Evolutionary conservation across 2,329 filamentous ascomycete genomes (phyloP).

Genomic region (Neocatenulostroma microsporum): DNA sequence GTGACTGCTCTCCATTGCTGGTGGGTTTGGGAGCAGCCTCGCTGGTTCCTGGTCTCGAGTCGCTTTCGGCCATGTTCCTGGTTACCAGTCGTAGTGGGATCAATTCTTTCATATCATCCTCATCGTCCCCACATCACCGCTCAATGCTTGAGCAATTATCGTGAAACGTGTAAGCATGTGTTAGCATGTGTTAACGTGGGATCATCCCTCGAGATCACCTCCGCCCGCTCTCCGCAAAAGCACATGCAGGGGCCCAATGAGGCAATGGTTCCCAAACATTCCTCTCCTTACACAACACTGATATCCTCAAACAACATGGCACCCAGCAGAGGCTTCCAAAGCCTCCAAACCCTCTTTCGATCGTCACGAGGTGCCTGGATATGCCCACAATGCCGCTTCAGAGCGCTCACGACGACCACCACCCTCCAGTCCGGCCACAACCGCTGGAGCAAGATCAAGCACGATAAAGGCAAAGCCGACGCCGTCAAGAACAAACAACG

Average conservation of each 20-base stretch:
- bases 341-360: slow-evolving; percentile 6
- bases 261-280: slow-evolving; percentile 4
- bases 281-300: neutral
- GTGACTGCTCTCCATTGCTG: slow-evolving; percentile 15
- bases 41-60: slow-evolving; percentile 1
- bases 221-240: slow-evolving; percentile 1
- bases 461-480: slow-evolving; percentile 86
- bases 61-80: slow-evolving; percentile 10
- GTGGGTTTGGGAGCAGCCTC: slow-evolving; percentile 8
- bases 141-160: too few relatives aligned
- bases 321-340: slow-evolving; percentile 25
- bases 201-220: slow-evolving; percentile 5
- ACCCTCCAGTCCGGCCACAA: slow-evolving; percentile 60
- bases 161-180: too few relatives aligned
- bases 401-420: slow-evolving; percentile 16
- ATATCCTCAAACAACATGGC: slow-evolving; percentile 18
- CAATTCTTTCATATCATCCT: too few relatives aligned
- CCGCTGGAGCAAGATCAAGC: slow-evolving; percentile 93
- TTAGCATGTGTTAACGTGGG: too few relatives aligned
- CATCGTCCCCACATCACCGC: too few relatives aligned
- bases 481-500: slow-evolving; percentile 67
- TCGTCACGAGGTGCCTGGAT: neutral
- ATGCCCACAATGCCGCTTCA: slow-evolving; percentile 13
- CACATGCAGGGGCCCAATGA: neutral
- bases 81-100: neutral